These are phyloP conservation scores for Penicillium italicum DNA, from an alignment of 2,329 filamentous ascomycete genomes.

Conservation along the genomic window DNA sequence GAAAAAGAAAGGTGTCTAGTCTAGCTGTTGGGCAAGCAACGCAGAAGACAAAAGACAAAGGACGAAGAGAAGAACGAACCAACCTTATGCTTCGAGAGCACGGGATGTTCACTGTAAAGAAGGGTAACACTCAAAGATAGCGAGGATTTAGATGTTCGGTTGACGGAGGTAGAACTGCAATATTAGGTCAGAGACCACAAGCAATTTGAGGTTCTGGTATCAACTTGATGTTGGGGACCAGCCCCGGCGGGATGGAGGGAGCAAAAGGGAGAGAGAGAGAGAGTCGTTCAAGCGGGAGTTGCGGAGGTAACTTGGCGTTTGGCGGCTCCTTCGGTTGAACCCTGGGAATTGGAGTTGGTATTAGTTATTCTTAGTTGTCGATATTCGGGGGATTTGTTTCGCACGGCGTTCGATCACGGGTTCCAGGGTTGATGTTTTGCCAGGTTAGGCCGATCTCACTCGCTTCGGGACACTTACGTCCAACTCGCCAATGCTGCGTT, in stretches of 20 bases:
- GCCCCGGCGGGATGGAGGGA: conserved; percentile 26
- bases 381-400: conserved; percentile 17
- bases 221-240: conserved; percentile 25
- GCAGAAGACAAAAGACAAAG: conserved; percentile 13
- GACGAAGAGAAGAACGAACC: conserved; percentile 26
- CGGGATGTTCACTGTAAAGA: conserved; percentile 16
- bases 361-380: conserved; percentile 32
- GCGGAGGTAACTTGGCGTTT: conserved; percentile 36
- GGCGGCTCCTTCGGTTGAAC: conserved; percentile 27
- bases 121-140: conserved; percentile 14
- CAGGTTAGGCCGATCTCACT: conserved; percentile 23
- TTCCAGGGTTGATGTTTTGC: conserved; percentile 25
- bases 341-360: conserved; percentile 28
- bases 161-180: conserved; percentile 17
- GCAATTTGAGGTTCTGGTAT: conserved; percentile 2
- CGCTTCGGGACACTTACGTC: conserved; percentile 41
- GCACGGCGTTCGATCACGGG: conserved; percentile 16
- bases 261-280: neutral
- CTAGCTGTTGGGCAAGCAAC: conserved; percentile 13
- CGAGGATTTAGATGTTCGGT: conserved; percentile 3
- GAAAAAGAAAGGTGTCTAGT: conserved; percentile 4
- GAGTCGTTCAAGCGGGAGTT: conserved; percentile 32
- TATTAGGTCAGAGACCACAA: conserved; percentile 21
- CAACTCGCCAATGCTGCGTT: conserved; percentile 40
- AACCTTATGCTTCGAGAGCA: conserved; percentile 34